A percentile compares a stretch with the other conserved stretches of the same genome.
Conservation (phyloP, 2,329 filamentous ascomycete genomes). For the Fusarium floridanum region DNA sequence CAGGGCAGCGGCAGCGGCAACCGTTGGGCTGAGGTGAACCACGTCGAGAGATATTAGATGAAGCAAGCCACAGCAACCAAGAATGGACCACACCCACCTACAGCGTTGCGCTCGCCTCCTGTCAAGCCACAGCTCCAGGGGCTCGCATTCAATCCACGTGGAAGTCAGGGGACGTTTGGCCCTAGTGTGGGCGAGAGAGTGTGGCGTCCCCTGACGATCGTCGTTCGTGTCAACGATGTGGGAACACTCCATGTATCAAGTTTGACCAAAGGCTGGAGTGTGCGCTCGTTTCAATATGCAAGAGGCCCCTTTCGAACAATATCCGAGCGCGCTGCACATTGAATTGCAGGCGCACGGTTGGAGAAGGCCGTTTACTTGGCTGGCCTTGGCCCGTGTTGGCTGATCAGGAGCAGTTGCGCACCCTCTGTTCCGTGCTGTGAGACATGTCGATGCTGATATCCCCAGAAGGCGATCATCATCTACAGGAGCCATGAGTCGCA, state of each 20-base stretch:
- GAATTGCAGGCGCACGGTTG: conserved; percentile 37
- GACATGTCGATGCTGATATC: conserved; percentile 17
- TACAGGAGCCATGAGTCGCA: not conserved
- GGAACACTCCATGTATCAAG: conserved; percentile 20
- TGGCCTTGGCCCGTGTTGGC: conserved; percentile 19
- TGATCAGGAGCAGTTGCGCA: conserved; percentile 18
- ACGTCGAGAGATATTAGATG: conserved; percentile 10
- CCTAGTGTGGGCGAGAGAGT: conserved; percentile 12
- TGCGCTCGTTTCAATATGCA: conserved; percentile 22
- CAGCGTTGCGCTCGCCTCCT: conserved; percentile 8
- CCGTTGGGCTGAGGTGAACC: conserved; percentile 11
- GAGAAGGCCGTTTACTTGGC: conserved; percentile 22
- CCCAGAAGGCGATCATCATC: conserved; percentile 3
- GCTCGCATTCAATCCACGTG: conserved; percentile 31
- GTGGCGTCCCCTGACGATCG: conserved; percentile 42
- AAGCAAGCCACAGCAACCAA: conserved; percentile 23
- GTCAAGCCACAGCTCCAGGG: conserved; percentile 38
- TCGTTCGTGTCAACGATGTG: conserved; percentile 32
- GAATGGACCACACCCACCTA: conserved; percentile 21
- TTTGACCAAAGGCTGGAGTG: conserved; percentile 13
- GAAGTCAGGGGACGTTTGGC: conserved; percentile 28
- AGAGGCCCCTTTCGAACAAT: conserved; percentile 31
- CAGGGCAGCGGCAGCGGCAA: not conserved
- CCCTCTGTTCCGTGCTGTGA: conserved; percentile 21
- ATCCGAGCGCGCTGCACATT: conserved; percentile 25